Conservation (phyloP, 192 early-diverging fungal species). For the Entomortierella chlamydospora region DNA sequence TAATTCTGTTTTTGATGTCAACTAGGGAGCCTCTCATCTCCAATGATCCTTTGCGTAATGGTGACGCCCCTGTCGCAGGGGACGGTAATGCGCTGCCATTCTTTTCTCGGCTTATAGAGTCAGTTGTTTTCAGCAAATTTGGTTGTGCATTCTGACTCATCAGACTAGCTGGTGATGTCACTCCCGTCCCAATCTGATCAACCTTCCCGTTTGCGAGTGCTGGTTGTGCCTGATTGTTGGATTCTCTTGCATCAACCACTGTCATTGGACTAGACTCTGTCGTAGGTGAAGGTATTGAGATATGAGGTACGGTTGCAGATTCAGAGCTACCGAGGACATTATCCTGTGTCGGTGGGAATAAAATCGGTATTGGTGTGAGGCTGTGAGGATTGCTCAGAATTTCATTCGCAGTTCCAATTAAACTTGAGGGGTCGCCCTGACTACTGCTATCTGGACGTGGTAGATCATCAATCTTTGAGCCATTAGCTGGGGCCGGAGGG, state of each 20-base stretch:
- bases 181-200: neutral
- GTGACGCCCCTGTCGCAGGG: neutral
- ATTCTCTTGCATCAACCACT: neutral
- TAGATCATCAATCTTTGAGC: neutral
- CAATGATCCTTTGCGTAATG: neutral
- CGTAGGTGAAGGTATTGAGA: neutral
- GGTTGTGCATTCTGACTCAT: too few species aligned
- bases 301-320: neutral
- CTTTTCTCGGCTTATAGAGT: neutral
- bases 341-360: slow-evolving; percentile 3
- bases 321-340: neutral
- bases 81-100: too few species aligned
- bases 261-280: neutral
- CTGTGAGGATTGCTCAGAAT: neutral
- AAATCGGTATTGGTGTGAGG: slow-evolving; percentile 27
- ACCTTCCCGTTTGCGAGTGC: neutral
- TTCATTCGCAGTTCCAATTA: neutral
- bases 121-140: neutral
- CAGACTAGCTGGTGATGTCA: neutral
- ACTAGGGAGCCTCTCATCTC: slow-evolving; percentile 2
- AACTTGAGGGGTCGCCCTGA: neutral
- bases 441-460: neutral
- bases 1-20: slow-evolving; percentile 5
- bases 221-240: neutral
- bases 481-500: neutral